Conservation (phyloP, 176 grass and related monocot genomes). For the Bromus sterilis region DNA sequence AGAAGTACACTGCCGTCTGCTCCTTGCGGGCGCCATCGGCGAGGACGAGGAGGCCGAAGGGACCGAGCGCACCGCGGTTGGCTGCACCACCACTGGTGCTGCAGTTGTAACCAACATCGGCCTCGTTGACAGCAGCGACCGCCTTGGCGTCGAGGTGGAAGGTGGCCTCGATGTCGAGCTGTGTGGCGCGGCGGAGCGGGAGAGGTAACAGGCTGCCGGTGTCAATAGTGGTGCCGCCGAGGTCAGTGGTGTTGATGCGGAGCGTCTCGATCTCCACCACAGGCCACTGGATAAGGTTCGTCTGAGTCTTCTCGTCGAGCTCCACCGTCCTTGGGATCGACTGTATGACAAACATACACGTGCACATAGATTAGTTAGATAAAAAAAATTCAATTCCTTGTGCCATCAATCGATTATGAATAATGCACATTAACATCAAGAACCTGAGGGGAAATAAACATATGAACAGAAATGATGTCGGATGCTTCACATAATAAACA, state of each 20-base stretch:
- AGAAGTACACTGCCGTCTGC: constrained; percentile 54
- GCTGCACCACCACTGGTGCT: constrained; percentile 27
- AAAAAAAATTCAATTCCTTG: too few relatives aligned
- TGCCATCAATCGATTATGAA: background rate
- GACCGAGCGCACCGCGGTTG: constrained; percentile 25
- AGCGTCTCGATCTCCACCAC: constrained; percentile 50
- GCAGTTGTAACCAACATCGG: constrained; percentile 36
- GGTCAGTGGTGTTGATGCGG: constrained; percentile 20
- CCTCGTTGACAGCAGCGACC: background rate
- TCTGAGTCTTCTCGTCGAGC: constrained; percentile 40
- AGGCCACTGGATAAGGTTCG: constrained; percentile 58
- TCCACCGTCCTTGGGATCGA: constrained; percentile 39
- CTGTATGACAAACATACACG: background rate
- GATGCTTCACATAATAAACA: background rate
- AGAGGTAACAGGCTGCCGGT: constrained; percentile 24
- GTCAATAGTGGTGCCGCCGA: constrained; percentile 16
- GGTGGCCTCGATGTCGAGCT: constrained; percentile 47
- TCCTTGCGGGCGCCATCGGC: constrained; percentile 6
- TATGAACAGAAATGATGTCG: background rate
- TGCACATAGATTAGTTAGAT: too few relatives aligned
- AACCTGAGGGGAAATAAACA: background rate
- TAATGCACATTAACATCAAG: background rate
- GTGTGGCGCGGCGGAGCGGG: constrained; percentile 6
- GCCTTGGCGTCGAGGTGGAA: constrained; percentile 27
- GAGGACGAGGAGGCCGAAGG: constrained; percentile 45